Evolutionary conservation across 495 filamentous ascomycete species (phyloP).

Genomic region (Polyplosphaeria fusca): DNA sequence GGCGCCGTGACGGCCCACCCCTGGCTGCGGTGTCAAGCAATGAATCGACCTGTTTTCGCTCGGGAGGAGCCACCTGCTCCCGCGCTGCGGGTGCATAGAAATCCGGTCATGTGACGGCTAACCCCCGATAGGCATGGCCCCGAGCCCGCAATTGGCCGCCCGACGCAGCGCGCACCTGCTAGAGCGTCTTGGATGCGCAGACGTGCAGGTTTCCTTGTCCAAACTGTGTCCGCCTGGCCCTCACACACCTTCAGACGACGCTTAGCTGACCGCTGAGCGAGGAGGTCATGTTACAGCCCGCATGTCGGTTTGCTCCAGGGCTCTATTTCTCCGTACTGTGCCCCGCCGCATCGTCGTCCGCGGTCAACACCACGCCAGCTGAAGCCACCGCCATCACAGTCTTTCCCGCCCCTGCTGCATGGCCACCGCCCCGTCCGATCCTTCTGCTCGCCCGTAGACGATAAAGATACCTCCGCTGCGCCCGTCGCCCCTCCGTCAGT

Average conservation of each 20-base stretch:
- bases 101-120: slow-evolving; percentile 20
- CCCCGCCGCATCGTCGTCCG: slow-evolving; percentile 19
- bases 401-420: slow-evolving; percentile 20
- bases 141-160: background rate
- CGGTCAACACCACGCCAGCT: slow-evolving; percentile 24
- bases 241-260: slow-evolving; percentile 32
- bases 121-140: background rate
- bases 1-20: background rate
- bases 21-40: slow-evolving; percentile 18
- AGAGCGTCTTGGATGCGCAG: slow-evolving; percentile 20
- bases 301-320: slow-evolving; percentile 29
- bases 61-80: slow-evolving; percentile 24
- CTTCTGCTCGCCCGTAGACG: background rate
- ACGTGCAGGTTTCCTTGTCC: slow-evolving; percentile 18
- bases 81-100: slow-evolving; percentile 1
- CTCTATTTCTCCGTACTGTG: slow-evolving; percentile 24
- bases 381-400: slow-evolving; percentile 15
- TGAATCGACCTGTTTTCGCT: slow-evolving; percentile 29
- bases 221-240: slow-evolving; percentile 13
- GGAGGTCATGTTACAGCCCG: slow-evolving; percentile 30
- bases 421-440: slow-evolving; percentile 27
- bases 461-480: slow-evolving; percentile 16
- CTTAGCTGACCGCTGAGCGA: slow-evolving; percentile 31
- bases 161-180: background rate
- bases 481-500: slow-evolving; percentile 24